A percentile compares a stretch with the other conserved stretches of the same genome.
Evolutionary conservation across 257 asterid genomes (phyloP).

Genomic region (Marsdenia floribunda): DNA sequence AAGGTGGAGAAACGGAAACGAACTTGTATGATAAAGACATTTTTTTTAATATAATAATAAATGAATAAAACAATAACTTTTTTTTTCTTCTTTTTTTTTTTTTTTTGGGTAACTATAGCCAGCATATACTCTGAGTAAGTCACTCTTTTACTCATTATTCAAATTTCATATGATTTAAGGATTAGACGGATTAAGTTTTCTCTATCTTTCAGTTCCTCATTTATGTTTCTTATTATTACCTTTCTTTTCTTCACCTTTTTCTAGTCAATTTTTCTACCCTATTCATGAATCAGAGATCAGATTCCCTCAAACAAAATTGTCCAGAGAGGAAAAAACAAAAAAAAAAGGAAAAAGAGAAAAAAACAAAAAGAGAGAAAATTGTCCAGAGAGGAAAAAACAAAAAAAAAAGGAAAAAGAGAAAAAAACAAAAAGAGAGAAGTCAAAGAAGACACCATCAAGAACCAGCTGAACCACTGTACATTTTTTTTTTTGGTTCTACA

Average conservation of each 20-base stretch:
- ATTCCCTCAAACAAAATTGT: background rate
- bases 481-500: background rate
- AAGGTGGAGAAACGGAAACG: too few species aligned
- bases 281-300: background rate
- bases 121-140: too few species aligned
- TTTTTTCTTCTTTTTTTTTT: too few species aligned
- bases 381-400: background rate
- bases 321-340: background rate
- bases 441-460: background rate
- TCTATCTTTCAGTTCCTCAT: background rate
- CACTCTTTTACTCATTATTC: too few species aligned
- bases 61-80: too few species aligned
- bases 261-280: background rate
- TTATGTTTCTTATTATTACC: background rate
- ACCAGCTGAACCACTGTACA: background rate
- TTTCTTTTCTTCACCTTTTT: background rate
- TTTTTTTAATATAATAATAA: too few species aligned
- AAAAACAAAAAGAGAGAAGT: background rate
- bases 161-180: too few species aligned
- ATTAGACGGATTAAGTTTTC: background rate
- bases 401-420: too few species aligned
- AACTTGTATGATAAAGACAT: too few species aligned
- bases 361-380: background rate
- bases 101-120: too few species aligned
- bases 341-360: too few species aligned